Evolutionary conservation across 2,329 filamentous ascomycete genomes (phyloP), one percentile per base, ranked within the genome.

Genomic region (Talaromyces sp.): DNA sequence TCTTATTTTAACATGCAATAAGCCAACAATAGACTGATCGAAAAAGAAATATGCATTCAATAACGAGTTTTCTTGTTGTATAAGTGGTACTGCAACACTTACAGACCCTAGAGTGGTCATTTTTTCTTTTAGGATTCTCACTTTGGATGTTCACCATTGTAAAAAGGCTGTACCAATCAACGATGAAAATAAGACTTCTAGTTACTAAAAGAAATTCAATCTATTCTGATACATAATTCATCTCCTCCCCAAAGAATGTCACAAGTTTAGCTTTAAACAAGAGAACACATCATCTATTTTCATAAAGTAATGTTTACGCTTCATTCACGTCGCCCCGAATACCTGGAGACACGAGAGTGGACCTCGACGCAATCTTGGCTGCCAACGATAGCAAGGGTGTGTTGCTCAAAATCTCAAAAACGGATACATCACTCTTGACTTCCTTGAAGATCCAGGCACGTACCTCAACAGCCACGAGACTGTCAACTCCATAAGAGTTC

Each of bases 361-460:
- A 47, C 22, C 45, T 47, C 9, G 45, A 47, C 19, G 45, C 45
- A 47, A 47, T 25, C 19, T 47, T 47, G 45, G 45, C 45, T 13
- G 45, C 19, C 19, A 47, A 25, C 15, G 19, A 25, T 4, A 47
- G 19, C 19, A 25, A 47, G 25, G 45, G 45, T 10, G 45, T 47
- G 5, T 47, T 25, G 19, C 45, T 47, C 45, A 83, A 68, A 59
- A 84, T 75, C 65, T 81, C 81, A 3, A 84, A 73, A 2, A 84
- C 77, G 0, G 81, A 79, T 0, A 85, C 74, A 61, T 84, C 79
- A 0, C 79, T 71, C 0, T 79, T 67, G 0, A 83, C 52, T 49
- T 80, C 73, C 63, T 82, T 82, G 31, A 79, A 54, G 67, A 84
- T 81, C 82, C 83, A 85, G 47, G 49, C 37, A 17, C 33, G 47